These are phyloP conservation scores for Metschnikowia matae DNA, from an alignment of 805 yeast species.

Conservation along the genomic window DNA sequence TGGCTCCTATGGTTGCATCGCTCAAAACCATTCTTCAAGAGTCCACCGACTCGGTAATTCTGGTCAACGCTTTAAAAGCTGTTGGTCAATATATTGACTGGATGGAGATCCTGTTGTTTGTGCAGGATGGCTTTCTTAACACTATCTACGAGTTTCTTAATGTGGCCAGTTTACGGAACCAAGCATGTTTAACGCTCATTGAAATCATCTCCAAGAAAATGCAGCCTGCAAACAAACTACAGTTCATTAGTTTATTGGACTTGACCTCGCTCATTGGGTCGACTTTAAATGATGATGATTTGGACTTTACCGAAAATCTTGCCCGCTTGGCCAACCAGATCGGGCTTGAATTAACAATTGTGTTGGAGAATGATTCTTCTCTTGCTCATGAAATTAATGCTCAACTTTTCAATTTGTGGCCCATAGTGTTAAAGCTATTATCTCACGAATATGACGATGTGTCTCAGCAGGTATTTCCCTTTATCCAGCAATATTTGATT, in stretches of 20 bases:
- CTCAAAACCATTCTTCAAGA: conserved; percentile 60
- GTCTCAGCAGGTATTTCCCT: conserved; percentile 76
- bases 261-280: conserved; percentile 51
- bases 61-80: conserved; percentile 56
- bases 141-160: conserved; percentile 57
- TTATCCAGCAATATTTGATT: conserved; percentile 68
- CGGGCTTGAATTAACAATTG: conserved; percentile 70
- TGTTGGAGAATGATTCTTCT: conserved; percentile 49
- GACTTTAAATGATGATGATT: conserved; percentile 42
- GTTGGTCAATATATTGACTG: conserved; percentile 88
- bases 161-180: conserved; percentile 44
- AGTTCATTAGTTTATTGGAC: conserved; percentile 64
- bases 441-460: conserved; percentile 87
- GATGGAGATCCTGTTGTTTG: conserved; percentile 79
- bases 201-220: conserved; percentile 75
- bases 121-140: conserved; percentile 55
- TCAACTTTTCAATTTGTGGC: conserved; percentile 58
- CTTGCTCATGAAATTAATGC: conserved; percentile 36
- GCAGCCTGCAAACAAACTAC: conserved; percentile 68
- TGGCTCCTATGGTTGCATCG: conserved; percentile 55
- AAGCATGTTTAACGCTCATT: conserved; percentile 53
- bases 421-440: conserved; percentile 66
- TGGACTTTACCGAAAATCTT: conserved; percentile 70
- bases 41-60: conserved; percentile 35
- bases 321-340: conserved; percentile 72